A percentile compares a stretch with the other conserved stretches of the same genome.
Evolutionary conservation across 2,329 filamentous ascomycete species (phyloP).

Genomic region (Colletotrichum somersetense): DNA sequence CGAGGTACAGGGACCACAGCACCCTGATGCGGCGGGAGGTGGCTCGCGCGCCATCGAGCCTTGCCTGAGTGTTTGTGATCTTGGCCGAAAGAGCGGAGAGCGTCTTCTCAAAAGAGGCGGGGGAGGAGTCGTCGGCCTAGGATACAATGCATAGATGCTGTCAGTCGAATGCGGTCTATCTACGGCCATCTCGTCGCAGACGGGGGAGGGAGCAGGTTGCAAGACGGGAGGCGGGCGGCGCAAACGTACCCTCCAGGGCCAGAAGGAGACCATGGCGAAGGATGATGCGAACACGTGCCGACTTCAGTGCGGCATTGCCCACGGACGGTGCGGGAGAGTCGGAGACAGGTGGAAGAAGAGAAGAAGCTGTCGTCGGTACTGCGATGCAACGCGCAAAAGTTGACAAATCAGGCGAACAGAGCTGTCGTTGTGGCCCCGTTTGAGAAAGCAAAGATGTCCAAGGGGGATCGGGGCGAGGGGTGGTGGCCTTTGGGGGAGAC

Average conservation of each 20-base stretch:
- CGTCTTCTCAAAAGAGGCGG: slow-evolving; percentile 92
- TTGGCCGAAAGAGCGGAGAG: slow-evolving; percentile 85
- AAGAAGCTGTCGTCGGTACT: neutral
- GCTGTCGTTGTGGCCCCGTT: neutral
- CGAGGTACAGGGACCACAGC: slow-evolving; percentile 90
- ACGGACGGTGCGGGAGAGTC: neutral
- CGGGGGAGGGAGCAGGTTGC: neutral
- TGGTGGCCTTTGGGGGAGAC: slow-evolving; percentile 6
- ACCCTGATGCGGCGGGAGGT: slow-evolving; percentile 83
- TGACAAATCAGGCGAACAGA: slow-evolving; percentile 14
- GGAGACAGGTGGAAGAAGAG: neutral
- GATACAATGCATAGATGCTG: neutral
- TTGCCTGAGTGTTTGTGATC: slow-evolving; percentile 80
- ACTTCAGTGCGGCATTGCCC: slow-evolving; percentile 37
- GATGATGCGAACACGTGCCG: slow-evolving; percentile 38
- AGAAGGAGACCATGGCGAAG: slow-evolving; percentile 79
- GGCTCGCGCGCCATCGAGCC: slow-evolving; percentile 79
- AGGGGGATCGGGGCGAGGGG: slow-evolving; percentile 17
- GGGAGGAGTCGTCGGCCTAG: slow-evolving; percentile 83
- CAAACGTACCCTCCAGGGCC: slow-evolving; percentile 81
- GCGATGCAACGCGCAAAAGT: slow-evolving; percentile 12
- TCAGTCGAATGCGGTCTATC: neutral
- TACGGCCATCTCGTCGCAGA: neutral
- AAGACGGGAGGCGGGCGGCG: neutral
- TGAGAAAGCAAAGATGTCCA: slow-evolving; percentile 19